Evolutionary conservation across 106 monocot species (phyloP).

Genomic region (Agapanthus africanus): DNA sequence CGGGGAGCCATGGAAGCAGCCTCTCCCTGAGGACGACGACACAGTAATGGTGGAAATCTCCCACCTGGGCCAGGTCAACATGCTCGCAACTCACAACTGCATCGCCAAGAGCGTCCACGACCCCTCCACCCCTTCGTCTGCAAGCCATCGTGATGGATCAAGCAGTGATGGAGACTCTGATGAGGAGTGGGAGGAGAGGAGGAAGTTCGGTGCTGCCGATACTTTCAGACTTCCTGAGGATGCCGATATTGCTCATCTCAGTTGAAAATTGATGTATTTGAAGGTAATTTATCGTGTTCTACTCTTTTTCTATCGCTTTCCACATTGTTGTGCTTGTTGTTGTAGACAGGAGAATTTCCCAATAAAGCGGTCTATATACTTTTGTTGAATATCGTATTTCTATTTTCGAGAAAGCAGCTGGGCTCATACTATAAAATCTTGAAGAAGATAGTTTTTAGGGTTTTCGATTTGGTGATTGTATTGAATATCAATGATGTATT

Average conservation of each 20-base stretch:
- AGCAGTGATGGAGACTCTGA: constrained; percentile 23
- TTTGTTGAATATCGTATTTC: too few relatives aligned
- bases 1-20: constrained; percentile 97
- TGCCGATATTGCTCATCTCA: constrained; percentile 57
- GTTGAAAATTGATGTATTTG: too few relatives aligned
- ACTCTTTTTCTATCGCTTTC: too few relatives aligned
- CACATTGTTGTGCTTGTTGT: too few relatives aligned
- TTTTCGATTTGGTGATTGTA: too few relatives aligned
- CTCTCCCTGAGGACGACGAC: constrained; percentile 52
- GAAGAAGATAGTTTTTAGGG: too few relatives aligned
- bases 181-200: constrained; percentile 59
- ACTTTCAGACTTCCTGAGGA: constrained; percentile 80
- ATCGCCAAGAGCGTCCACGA: constrained; percentile 60
- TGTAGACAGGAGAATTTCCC: too few relatives aligned
- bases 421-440: too few relatives aligned
- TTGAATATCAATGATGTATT: too few relatives aligned
- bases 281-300: too few relatives aligned
- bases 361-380: too few relatives aligned
- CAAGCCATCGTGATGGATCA: background rate
- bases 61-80: constrained; percentile 66
- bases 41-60: constrained; percentile 83
- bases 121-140: constrained; percentile 14
- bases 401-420: too few relatives aligned
- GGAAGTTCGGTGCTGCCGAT: constrained; percentile 88
- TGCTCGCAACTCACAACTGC: constrained; percentile 60